Evolutionary conservation across 2,329 filamentous ascomycete genomes (phyloP), one percentile per base, ranked within the genome.

Genomic region (Macroventuria anomochaeta): DNA sequence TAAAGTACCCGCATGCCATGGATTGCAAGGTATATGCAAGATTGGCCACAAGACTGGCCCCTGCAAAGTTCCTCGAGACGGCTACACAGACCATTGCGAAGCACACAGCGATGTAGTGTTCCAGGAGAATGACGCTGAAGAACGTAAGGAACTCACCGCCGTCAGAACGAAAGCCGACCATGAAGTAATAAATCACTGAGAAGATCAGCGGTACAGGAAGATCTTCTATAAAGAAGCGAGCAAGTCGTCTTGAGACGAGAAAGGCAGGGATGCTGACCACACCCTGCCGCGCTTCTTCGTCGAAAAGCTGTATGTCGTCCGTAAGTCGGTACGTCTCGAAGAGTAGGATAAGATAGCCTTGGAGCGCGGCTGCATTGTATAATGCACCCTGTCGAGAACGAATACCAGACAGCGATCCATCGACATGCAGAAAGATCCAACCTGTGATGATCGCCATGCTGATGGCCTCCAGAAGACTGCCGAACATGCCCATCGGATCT

Each of bases 321-420:
- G 87, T 90, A 53, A 93, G 76, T 4, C 90, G 85, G 63, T 90
- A 93, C 0, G 85, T 86, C 71, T 93, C 90, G 57, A 90, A 92
- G 11, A 91, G 79, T 10, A 93, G 78, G 42, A 91, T 87, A 3
- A 93, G 79, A 65, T 93, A 93, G 1, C 88, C 88, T 65, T 93
- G 89, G 5, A 93, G 78, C 4, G 84, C 87, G 6, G 87, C 81
- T 0, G 87, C 85, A 2, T 84, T 90, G 63, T 92, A 93, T 0
- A 93, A 74, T 5, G 87, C 88, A 41, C 88, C 89, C 69, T 92
- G 77, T 1, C 89, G 81, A 21, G 88, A 91, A 20, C 89, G 82
- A 40, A 93, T 92, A 0, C 89, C 89, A 1, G 88, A 79, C 39
- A 88, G 83, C 51, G 87, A 87, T 10, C 84, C 80, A 2, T 83